Evolutionary conservation across 2,329 filamentous ascomycete genomes (phyloP).

Genomic region (Orbilia javanica): DNA sequence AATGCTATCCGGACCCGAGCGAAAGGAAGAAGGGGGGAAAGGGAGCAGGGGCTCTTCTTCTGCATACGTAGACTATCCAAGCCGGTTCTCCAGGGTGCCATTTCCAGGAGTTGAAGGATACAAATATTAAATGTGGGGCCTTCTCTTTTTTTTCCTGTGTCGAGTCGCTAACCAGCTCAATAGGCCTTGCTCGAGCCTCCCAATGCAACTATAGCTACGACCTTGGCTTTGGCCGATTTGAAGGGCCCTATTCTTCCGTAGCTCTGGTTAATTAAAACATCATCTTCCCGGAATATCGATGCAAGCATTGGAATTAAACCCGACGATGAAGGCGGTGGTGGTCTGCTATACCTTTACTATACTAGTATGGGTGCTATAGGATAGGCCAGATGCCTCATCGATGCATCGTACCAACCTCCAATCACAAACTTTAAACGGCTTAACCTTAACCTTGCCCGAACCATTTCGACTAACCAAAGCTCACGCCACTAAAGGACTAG

Average conservation of each 20-base stretch:
- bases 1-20: constrained; percentile 9
- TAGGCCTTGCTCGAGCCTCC: constrained; percentile 11
- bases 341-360: background rate
- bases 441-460: constrained; percentile 15
- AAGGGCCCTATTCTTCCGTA: constrained; percentile 10
- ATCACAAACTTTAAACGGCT: constrained; percentile 32
- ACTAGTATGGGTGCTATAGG: background rate
- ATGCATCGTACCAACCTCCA: constrained; percentile 31
- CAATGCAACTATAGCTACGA: background rate
- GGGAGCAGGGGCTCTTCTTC: background rate
- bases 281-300: background rate
- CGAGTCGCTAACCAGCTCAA: background rate
- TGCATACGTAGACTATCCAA: constrained; percentile 5
- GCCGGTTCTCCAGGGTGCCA: constrained; percentile 17
- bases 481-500: constrained; percentile 3
- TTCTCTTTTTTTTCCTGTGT: background rate
- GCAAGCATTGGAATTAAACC: background rate
- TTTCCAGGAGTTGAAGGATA: background rate
- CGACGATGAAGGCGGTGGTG: background rate
- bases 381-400: constrained; percentile 24
- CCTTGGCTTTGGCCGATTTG: background rate
- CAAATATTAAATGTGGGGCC: background rate
- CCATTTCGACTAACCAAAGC: background rate
- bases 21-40: background rate
- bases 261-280: constrained; percentile 21